Evolutionary conservation across 2,329 filamentous ascomycete genomes (phyloP).

Genomic region (Nothophoma quercina): DNA sequence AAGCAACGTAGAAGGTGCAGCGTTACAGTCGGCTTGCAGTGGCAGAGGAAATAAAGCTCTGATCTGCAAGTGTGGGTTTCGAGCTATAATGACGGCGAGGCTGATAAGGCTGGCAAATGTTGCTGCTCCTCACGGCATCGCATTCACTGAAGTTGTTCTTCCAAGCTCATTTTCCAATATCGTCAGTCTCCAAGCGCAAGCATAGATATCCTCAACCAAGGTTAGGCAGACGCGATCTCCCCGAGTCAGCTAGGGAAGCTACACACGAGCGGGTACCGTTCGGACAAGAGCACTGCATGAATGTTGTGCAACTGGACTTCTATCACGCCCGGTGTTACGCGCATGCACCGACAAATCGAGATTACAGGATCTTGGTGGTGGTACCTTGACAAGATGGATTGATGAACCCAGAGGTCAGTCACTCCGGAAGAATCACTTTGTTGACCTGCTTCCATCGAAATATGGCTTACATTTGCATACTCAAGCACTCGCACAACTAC

Average conservation of each 20-base stretch:
- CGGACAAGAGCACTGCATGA: neutral
- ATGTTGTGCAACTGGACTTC: constrained; percentile 3
- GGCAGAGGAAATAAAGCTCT: neutral
- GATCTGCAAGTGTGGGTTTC: neutral
- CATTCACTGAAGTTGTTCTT: no score
- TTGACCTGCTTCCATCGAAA: no score
- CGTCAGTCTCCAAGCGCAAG: no score
- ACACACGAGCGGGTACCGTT: neutral
- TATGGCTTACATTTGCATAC: no score
- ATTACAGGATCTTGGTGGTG: constrained; percentile 2
- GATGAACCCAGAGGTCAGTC: no score
- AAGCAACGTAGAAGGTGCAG: constrained; percentile 19
- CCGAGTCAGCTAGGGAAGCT: neutral
- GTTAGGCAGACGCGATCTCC: neutral
- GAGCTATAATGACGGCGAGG: no score
- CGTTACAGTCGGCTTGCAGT: constrained; percentile 2
- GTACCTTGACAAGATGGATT: neutral
- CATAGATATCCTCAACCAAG: neutral
- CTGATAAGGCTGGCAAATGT: no score
- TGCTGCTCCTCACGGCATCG: no score
- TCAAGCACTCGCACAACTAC: no score
- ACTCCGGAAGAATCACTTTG: no score
- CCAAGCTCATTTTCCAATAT: no score
- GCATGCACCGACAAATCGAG: constrained; percentile 6
- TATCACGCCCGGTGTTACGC: constrained; percentile 9